Evolutionary conservation across 192 early-diverging fungal species (phyloP).

Genomic region (Cladochytrium replicatum): DNA sequence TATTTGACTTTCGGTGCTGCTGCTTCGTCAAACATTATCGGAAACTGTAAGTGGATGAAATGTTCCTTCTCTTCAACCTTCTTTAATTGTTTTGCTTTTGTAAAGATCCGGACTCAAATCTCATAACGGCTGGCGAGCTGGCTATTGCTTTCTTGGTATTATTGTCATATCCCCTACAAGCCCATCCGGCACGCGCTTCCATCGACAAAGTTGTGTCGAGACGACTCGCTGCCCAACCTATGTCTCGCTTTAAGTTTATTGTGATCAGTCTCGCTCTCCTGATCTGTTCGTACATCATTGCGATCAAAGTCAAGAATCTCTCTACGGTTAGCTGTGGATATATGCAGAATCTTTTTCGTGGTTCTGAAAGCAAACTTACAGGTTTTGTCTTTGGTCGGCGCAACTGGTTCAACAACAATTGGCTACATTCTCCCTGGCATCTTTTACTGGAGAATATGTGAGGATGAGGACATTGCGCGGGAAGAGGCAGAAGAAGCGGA

Average conservation of each 20-base stretch:
- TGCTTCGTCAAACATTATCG: slow-evolving; percentile 75
- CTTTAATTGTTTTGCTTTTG: background rate
- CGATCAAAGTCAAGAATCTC: slow-evolving; percentile 68
- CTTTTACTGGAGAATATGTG: slow-evolving; percentile 82
- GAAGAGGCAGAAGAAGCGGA: background rate
- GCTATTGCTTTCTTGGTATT: slow-evolving; percentile 83
- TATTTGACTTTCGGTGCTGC: slow-evolving; percentile 80
- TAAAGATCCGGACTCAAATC: slow-evolving; percentile 48
- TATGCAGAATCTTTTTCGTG: slow-evolving; percentile 6
- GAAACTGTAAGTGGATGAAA: slow-evolving; percentile 44
- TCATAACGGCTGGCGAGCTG: slow-evolving; percentile 78
- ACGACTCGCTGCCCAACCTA: background rate
- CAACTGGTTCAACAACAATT: slow-evolving; percentile 91
- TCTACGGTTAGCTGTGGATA: slow-evolving; percentile 43
- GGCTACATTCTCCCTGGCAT: slow-evolving; percentile 92
- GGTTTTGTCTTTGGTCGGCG: slow-evolving; percentile 87
- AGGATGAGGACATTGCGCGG: slow-evolving; percentile 19
- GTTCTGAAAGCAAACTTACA: slow-evolving; percentile 11
- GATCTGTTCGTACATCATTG: slow-evolving; percentile 45
- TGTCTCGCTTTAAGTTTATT: background rate
- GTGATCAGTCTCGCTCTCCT: slow-evolving; percentile 1
- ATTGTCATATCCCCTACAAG: slow-evolving; percentile 88
- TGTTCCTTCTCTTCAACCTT: background rate
- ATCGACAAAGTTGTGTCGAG: slow-evolving; percentile 72
- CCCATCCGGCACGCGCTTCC: slow-evolving; percentile 80